These are phyloP conservation scores for Rauvolfia tetraphylla DNA, from an alignment of 257 asterid species.

Conservation along the genomic window DNA sequence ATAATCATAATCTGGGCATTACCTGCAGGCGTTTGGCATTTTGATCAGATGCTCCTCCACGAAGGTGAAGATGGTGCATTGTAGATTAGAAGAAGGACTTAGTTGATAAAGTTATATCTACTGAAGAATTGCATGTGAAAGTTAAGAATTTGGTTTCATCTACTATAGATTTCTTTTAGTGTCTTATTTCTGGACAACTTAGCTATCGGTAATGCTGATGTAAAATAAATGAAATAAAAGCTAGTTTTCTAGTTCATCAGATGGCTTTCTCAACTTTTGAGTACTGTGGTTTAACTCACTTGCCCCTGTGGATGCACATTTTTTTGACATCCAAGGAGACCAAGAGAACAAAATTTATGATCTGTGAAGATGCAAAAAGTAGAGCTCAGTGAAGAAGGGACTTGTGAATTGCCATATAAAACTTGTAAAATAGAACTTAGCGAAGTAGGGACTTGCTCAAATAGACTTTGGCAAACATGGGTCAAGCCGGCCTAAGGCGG, in stretches of 20 bases:
- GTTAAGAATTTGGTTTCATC: neutral
- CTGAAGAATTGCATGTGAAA: neutral
- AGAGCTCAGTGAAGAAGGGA: neutral
- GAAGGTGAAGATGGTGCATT: slow-evolving; percentile 8
- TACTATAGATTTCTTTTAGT: neutral
- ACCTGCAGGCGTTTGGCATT: slow-evolving; percentile 42
- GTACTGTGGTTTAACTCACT: neutral
- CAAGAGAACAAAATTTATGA: neutral
- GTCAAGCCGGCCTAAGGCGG: slow-evolving; percentile 30
- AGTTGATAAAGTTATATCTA: neutral
- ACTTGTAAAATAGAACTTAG: neutral
- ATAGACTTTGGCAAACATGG: too few relatives aligned
- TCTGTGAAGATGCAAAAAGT: too few relatives aligned
- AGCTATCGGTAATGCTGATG: neutral
- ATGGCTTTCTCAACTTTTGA: neutral
- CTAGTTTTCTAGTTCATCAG: neutral
- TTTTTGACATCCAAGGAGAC: neutral
- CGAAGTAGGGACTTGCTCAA: neutral
- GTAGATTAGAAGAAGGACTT: neutral
- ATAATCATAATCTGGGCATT: neutral
- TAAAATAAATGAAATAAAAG: neutral
- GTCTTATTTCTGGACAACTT: neutral
- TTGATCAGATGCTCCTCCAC: slow-evolving; percentile 39
- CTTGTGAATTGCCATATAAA: neutral
- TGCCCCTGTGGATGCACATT: neutral